Base-by-base conservation (phyloP, 768 basidiomycete genomes). In the Xerocomus spinulosus region DNA sequence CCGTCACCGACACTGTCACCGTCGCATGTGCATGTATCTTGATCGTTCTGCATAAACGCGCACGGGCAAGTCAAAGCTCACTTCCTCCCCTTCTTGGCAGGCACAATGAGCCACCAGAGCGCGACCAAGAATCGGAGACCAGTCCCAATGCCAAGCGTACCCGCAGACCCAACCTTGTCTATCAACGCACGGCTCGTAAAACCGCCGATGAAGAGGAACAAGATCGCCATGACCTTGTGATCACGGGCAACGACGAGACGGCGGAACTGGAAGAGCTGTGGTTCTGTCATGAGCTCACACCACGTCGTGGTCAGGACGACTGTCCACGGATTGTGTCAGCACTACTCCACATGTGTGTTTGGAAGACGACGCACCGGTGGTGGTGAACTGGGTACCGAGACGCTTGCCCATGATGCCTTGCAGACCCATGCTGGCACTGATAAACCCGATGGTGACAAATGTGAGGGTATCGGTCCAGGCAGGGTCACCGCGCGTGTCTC, bases 351-450 rank as follows among this genome's bases (percentile, higher is more conserved):
- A n/a, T n/a, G n/a, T n/a, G n/a, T n/a, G n/a, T n/a, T n/a, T n/a
- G 26, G 20, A 20, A 3, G 26, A 12, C 2, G 9, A 75, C 80
- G 60, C 35, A 85, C 85, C 82, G 17, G 84, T 86, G 0, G 84
- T 86, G 14, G 83, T 81, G 61, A 86, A 92, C 62, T 88, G 84
- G 9, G 84, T 85, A 58, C 85, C 85, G 53, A 89, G 62, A 29
- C 87, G 71, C 69, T 92, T 92, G 43, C 83, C 89, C 68, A 87
- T 73, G 62, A 92, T 87, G 17, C 91, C 91, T 66, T 94, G 92
- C 28, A 92, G 69, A 7, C 92, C 92, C 58, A 96, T 64, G 45
- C 56, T 56, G 75, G 66, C 85, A 53, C 88, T 91, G 66, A 92
- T 82, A 64, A 90, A 88, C 1, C 78, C 90, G 14, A 96, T 55